Conservation (phyloP, 2,329 filamentous ascomycete species). For the Fusarium nisikadoi region DNA sequence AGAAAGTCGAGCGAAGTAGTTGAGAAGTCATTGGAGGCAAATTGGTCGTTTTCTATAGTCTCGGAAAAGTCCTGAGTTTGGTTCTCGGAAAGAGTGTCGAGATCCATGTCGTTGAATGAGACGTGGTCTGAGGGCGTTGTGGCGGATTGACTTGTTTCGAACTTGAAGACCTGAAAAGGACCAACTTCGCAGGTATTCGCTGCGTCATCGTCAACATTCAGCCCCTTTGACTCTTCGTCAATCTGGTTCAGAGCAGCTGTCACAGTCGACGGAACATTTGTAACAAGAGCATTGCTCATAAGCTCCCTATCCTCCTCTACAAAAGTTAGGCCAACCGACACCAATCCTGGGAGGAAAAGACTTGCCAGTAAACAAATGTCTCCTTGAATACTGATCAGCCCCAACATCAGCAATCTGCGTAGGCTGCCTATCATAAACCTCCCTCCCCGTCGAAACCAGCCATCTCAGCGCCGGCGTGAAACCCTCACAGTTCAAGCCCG, state of each 20-base stretch:
- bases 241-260: constrained; percentile 31
- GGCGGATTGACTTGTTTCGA: constrained; percentile 1
- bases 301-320: constrained; percentile 25
- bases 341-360: no score
- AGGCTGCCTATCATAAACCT: constrained; percentile 31
- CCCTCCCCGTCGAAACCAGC: constrained; percentile 30
- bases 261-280: constrained; percentile 21
- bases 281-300: constrained; percentile 32
- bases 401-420: constrained; percentile 19
- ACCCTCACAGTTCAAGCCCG: constrained; percentile 32
- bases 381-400: constrained; percentile 27
- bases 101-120: constrained; percentile 17
- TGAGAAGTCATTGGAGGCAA: not conserved
- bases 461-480: constrained; percentile 35
- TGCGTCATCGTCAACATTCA: constrained; percentile 2
- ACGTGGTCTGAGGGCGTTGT: constrained; percentile 19
- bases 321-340: no score
- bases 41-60: not conserved
- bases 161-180: constrained; percentile 35
- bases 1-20: constrained; percentile 22
- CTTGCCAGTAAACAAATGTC: constrained; percentile 35
- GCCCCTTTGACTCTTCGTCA: constrained; percentile 30
- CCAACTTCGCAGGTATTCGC: constrained; percentile 12
- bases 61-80: constrained; percentile 13
- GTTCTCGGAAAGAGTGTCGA: constrained; percentile 14